phyloP scores from a whole-genome alignment of 2,329 filamentous ascomycete genomes.

The Monosporascus cannonballus region DNA sequence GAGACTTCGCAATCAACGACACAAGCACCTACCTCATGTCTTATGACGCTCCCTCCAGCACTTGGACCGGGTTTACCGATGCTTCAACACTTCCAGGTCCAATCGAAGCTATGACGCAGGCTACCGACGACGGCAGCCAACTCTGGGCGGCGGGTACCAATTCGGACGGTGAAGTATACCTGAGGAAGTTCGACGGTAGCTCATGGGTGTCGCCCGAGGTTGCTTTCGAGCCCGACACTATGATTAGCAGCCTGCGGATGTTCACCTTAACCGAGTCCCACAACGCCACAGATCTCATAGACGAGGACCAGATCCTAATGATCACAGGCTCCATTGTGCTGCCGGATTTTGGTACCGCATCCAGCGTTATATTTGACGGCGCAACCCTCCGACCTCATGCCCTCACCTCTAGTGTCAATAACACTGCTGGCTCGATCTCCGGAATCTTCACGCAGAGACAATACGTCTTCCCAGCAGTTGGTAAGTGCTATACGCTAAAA shows the following conservation, averaged over 20 bases:
- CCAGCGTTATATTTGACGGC: constrained; percentile 84
- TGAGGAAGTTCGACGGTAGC: constrained; percentile 76
- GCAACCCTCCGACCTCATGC: constrained; percentile 72
- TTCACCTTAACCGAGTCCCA: constrained; percentile 68
- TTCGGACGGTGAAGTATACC: constrained; percentile 56
- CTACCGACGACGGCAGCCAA: constrained; percentile 63
- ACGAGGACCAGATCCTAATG: constrained; percentile 65
- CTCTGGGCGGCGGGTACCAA: constrained; percentile 78
- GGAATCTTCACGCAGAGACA: constrained; percentile 78
- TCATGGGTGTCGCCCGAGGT: constrained; percentile 62
- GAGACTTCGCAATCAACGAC: constrained; percentile 64
- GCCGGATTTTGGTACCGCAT: constrained; percentile 70
- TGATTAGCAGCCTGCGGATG: constrained; percentile 75
- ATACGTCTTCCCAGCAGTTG: constrained; percentile 61
- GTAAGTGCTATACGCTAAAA: constrained; percentile 39
- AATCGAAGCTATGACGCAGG: constrained; percentile 68
- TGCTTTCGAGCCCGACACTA: constrained; percentile 57
- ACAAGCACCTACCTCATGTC: constrained; percentile 62
- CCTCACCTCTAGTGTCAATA: constrained; percentile 63
- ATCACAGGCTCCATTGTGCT: constrained; percentile 79
- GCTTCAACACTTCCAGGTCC: constrained; percentile 69
- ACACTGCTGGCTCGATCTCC: constrained; percentile 66
- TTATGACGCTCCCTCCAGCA: constrained; percentile 62
- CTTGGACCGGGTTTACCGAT: constrained; percentile 59
- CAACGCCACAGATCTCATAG: constrained; percentile 55